Base-by-base conservation (phyloP, 305 asterid genomes). In the Fraxinus platypoda region DNA sequence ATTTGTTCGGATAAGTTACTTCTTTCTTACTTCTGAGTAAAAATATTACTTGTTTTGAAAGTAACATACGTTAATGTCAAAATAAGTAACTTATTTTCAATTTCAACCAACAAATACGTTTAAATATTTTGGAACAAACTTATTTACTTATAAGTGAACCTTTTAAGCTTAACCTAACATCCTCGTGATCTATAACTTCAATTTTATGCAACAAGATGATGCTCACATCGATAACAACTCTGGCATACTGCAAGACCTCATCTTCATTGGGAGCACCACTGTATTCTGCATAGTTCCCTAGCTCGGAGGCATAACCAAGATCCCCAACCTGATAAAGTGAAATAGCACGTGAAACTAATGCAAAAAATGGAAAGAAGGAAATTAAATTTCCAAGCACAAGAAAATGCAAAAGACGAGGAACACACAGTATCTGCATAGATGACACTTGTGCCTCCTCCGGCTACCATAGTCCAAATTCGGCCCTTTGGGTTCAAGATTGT, bases 371-470 rank as follows among this genome's bases (percentile, higher is more conserved):
- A 46, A 62, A 62, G 13, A 6, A 38, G 13, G 46, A 38, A 38
- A 38, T 38, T 38, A 8, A 8, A 8, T 38, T 8, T 37, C 26
- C 13, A 8, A 13, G 81, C 28, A 74, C n/a, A 71, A 25, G 59
- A 38, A 11, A 77, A 11, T 34, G 41, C 37, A 6, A 74, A 66
- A 78, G 59, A 75, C 26, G 33, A 85, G 84, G 81, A 87, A 84
- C 91, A 12, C 62, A 94, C 98, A 0, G 98, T 95, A 81, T 95
- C 98, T 0, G 98, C 98, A 35, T 95, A 95, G 84, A 95, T 95
- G 85, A 95, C 98, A 86, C 98, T 95, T 72, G 98, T 98, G 72
- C 98, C 98, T 81, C 98, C 98, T 72, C 98, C 98, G 78, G 98
- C 98, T 75, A 95, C 98, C 98, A 93, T 93, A 23, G 98, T 95